A percentile compares a stretch with the other conserved stretches of the same genome.
Conservation (phyloP, 1,284 basidiomycete genomes). For the Caloboletus inedulis region DNA sequence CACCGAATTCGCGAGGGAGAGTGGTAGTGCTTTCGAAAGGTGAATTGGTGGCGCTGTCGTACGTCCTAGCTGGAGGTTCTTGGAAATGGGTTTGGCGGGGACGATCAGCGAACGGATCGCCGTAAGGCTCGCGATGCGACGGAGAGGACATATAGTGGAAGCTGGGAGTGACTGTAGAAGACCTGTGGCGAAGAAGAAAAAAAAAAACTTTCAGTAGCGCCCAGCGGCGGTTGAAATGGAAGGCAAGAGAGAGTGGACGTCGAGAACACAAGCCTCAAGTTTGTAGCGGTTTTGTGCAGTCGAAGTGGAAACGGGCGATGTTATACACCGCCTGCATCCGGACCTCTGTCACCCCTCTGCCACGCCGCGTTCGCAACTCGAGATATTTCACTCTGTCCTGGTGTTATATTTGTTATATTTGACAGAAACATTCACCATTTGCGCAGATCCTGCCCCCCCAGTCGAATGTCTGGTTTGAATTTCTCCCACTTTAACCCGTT, state of each 20-base stretch:
- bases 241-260: slow-evolving; percentile 9
- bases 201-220: slow-evolving; percentile 11
- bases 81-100: slow-evolving; percentile 57
- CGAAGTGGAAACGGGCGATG: slow-evolving; percentile 33
- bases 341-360: slow-evolving; percentile 31
- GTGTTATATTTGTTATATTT: neutral
- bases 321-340: slow-evolving; percentile 33
- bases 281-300: slow-evolving; percentile 27
- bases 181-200: slow-evolving; percentile 15
- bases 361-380: slow-evolving; percentile 6
- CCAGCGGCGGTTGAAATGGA: slow-evolving; percentile 7
- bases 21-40: slow-evolving; percentile 54
- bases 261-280: slow-evolving; percentile 14
- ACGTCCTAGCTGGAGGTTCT: slow-evolving; percentile 44
- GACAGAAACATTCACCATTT: neutral
- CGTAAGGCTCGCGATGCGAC: slow-evolving; percentile 40
- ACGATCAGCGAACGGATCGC: slow-evolving; percentile 71
- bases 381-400: neutral
- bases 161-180: neutral
- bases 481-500: neutral
- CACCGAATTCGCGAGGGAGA: slow-evolving; percentile 53
- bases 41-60: slow-evolving; percentile 42
- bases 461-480: neutral
- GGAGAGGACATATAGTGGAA: slow-evolving; percentile 47
- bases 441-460: neutral